Evolutionary conservation across 2,329 filamentous ascomycete species (phyloP).

Genomic region (Coleophoma cylindrospora): DNA sequence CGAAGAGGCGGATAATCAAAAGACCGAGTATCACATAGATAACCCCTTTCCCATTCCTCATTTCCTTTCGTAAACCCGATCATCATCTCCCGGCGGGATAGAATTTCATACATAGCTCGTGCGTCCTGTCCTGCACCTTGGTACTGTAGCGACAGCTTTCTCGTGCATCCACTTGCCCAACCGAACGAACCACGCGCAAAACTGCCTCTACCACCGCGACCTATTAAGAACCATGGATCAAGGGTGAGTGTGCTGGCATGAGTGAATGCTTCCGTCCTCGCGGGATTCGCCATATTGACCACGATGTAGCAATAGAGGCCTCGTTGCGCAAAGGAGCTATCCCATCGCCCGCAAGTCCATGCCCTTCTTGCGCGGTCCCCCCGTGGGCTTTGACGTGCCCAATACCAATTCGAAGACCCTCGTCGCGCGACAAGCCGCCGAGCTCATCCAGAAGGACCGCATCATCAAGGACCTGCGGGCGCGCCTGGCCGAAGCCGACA

Average conservation of each 20-base stretch:
- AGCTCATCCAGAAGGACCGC: background rate
- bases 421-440: background rate
- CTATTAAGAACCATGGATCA: background rate
- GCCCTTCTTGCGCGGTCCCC: background rate
- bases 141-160: too few relatives aligned
- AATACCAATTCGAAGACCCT: background rate
- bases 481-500: background rate
- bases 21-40: background rate
- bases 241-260: background rate
- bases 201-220: too few relatives aligned
- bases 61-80: too few relatives aligned
- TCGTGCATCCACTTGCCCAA: too few relatives aligned
- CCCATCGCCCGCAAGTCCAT: background rate
- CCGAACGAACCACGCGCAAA: too few relatives aligned
- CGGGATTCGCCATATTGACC: background rate
- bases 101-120: too few relatives aligned
- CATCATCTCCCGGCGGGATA: too few relatives aligned
- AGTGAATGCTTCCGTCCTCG: background rate
- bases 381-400: background rate
- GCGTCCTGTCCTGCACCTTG: too few relatives aligned
- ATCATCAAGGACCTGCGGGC: background rate
- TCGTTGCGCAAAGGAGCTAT: background rate
- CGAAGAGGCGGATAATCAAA: background rate
- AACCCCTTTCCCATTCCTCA: too few relatives aligned
- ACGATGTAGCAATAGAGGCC: background rate